These are phyloP conservation scores for Barnettozyma salicaria DNA, from an alignment of 805 yeast species.

Conservation along the genomic window DNA sequence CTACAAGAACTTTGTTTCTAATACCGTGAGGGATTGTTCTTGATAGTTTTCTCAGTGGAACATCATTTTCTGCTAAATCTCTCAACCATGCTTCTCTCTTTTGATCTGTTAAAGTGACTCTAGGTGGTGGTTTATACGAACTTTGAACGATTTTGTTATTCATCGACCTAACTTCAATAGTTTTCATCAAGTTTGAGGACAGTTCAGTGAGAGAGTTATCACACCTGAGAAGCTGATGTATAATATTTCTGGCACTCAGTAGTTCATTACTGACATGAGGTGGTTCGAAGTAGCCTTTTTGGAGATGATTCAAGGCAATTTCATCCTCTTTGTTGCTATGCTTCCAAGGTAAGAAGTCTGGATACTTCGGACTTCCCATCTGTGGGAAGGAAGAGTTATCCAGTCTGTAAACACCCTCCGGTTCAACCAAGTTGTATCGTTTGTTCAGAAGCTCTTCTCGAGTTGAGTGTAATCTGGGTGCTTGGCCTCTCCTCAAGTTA, in stretches of 20 bases:
- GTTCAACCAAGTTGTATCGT: conserved; percentile 30
- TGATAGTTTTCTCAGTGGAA: conserved; percentile 63
- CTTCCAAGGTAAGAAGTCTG: conserved; percentile 71
- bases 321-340: conserved; percentile 51
- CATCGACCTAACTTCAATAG: conserved; percentile 42
- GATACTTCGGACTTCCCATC: conserved; percentile 36
- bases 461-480: conserved; percentile 8
- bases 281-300: conserved; percentile 64
- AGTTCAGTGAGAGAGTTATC: conserved; percentile 41
- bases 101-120: conserved; percentile 86
- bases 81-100: conserved; percentile 81
- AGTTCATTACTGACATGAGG: conserved; percentile 62
- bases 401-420: conserved; percentile 31
- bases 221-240: conserved; percentile 29
- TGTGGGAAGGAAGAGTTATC: conserved; percentile 17
- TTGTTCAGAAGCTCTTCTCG: conserved; percentile 26
- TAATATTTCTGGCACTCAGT: conserved; percentile 58
- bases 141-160: conserved; percentile 42
- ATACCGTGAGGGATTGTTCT: conserved; percentile 89
- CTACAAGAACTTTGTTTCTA: conserved; percentile 64
- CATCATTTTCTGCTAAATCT: conserved; percentile 62
- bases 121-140: conserved; percentile 73
- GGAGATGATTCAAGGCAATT: conserved; percentile 48
- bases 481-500: background rate
- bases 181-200: conserved; percentile 39